A percentile compares a stretch with the other conserved stretches of the same genome.
phyloP scores from a whole-genome alignment of 2,329 filamentous ascomycete species.

The Colletotrichum sp. region DNA sequence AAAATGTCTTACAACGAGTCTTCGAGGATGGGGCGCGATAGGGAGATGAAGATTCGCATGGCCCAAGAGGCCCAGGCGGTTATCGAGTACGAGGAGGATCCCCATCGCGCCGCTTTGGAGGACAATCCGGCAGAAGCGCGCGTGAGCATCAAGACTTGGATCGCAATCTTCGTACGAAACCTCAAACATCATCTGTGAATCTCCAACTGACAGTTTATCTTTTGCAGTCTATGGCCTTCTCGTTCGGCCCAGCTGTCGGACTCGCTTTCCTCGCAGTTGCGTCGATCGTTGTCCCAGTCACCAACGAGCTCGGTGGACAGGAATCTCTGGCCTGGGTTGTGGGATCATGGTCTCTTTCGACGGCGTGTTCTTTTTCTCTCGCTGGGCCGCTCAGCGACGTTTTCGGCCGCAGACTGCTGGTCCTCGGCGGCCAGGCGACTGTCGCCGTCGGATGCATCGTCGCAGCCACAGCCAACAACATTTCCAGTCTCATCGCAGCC shows the following conservation, averaged over 20 bases:
- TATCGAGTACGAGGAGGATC: slow-evolving; percentile 21
- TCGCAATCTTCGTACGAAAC: slow-evolving; percentile 13
- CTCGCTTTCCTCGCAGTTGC: slow-evolving; percentile 16
- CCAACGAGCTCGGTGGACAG: slow-evolving; percentile 6
- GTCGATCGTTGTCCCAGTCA: slow-evolving; percentile 14
- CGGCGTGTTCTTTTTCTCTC: slow-evolving; percentile 19
- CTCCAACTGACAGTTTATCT: not conserved
- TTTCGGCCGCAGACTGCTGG: slow-evolving; percentile 10
- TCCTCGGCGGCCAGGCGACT: slow-evolving; percentile 10
- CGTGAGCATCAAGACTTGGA: slow-evolving; percentile 18
- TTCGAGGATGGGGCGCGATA: not conserved
- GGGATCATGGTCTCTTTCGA: slow-evolving; percentile 19
- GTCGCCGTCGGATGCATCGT: slow-evolving; percentile 25
- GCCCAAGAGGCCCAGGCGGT: slow-evolving; percentile 12
- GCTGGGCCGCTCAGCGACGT: slow-evolving; percentile 19
- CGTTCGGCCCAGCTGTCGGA: slow-evolving; percentile 15
- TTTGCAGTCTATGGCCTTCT: slow-evolving; percentile 12
- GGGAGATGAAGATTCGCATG: slow-evolving; percentile 29
- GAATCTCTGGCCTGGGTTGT: slow-evolving; percentile 16
- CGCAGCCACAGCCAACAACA: slow-evolving; percentile 27
- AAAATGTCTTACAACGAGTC: slow-evolving; percentile 4
- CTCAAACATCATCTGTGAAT: too few species aligned
- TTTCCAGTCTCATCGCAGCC: slow-evolving; percentile 29
- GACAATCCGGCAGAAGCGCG: slow-evolving; percentile 14
- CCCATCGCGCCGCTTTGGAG: slow-evolving; percentile 20